Base-by-base conservation (phyloP, 352 stramenopile species). In the Globisporangium canariense region DNA sequence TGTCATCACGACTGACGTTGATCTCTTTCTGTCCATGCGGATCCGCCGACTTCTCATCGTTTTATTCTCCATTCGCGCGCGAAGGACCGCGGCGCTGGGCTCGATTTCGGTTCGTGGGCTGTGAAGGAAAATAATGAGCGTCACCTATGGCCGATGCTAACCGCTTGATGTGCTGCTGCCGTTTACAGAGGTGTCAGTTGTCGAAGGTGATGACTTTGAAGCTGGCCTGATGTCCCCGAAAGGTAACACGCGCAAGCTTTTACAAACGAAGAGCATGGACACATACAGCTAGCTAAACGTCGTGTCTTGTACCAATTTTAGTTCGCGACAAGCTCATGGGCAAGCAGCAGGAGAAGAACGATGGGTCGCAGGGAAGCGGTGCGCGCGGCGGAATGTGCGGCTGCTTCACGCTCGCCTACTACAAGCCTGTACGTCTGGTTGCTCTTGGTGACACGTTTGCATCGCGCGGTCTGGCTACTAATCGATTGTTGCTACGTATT, bases 321-420 rank as follows among this genome's bases (percentile, higher is more conserved):
- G 81, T 73, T 13, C 74, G 78, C 13, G 81, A 92, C 46, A 77
- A 64, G 34, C 69, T 92, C 9, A 90, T 92, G 68, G 81, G 79
- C 38, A 88, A 86, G 64, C 73, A 60, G 9, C 71, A 60, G 30
- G 60, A 64, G 7, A 83, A 68, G 47, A 74, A 64, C 61, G 79
- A 79, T 67, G 56, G 68, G 53, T 3, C 54, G 40, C 86, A 81
- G 16, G 60, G 54, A 43, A 65, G 65, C 20, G 63, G 62, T n/a
- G 69, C 68, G 4, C 58, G 54, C 2, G 69, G 79, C 36, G 84
- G 83, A 45, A 72, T 94, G 28, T 96, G 87, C 46, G 71, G 80
- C n/a, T 96, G 87, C 67, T 83, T 96, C 62, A 88, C 80, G 16
- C 75, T 96, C 53, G 79, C 81, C 0, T 96, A 79, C 62, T 96